Evolutionary conservation across 208 protist species (phyloP).

Genomic region (Crithidia acanthocephali): DNA sequence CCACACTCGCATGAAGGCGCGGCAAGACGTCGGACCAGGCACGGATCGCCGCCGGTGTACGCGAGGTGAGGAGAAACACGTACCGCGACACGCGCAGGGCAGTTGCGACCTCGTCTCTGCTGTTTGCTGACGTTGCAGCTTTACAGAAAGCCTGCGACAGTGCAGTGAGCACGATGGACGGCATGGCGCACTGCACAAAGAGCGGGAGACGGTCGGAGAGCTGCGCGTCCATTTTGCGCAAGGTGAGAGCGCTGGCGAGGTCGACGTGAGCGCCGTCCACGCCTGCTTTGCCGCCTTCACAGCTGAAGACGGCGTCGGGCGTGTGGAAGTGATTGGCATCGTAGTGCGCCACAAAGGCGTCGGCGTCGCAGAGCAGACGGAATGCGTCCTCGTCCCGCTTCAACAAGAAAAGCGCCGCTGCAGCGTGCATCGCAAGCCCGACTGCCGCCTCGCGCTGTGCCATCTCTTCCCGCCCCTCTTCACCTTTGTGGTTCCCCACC

Average conservation of each 20-base stretch:
- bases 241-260: neutral
- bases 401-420: slow-evolving; percentile 1
- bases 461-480: neutral
- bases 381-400: slow-evolving; percentile 1
- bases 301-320: neutral
- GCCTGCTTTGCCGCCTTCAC: neutral
- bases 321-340: slow-evolving; percentile 17
- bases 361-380: slow-evolving; percentile 9
- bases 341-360: slow-evolving; percentile 23
- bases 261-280: neutral
- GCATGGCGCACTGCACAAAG: slow-evolving; percentile 31
- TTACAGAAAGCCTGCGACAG: neutral
- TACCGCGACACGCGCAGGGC: slow-evolving; percentile 14
- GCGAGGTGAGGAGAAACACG: slow-evolving; percentile 20
- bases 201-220: slow-evolving; percentile 11
- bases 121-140: neutral
- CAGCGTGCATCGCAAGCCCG: slow-evolving; percentile 16
- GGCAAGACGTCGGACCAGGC: slow-evolving; percentile 19
- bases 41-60: slow-evolving; percentile 3
- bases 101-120: neutral
- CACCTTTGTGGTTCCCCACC: slow-evolving; percentile 12
- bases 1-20: neutral
- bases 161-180: slow-evolving; percentile 12
- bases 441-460: slow-evolving; percentile 21
- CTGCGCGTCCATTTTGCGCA: slow-evolving; percentile 22